Conservation (phyloP, 805 yeast species). For the Tetrapisispora namnaoensis region DNA sequence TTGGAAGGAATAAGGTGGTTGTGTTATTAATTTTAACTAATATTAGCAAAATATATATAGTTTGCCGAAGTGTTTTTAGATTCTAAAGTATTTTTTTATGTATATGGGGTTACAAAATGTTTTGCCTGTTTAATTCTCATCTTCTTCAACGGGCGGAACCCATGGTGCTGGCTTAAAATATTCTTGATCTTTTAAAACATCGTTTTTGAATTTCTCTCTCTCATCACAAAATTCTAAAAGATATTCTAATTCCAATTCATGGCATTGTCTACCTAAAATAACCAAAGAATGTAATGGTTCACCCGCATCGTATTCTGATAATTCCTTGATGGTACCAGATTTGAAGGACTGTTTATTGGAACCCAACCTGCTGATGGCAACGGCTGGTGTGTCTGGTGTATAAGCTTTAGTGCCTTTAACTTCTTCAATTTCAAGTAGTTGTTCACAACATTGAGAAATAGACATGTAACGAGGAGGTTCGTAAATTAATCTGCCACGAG, state of each 20-base stretch:
- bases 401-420: conserved; percentile 66
- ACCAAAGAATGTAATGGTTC: conserved; percentile 90
- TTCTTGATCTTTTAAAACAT: conserved; percentile 49
- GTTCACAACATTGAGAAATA: conserved; percentile 80
- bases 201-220: conserved; percentile 36
- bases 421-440: conserved; percentile 81
- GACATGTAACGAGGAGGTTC: conserved; percentile 98
- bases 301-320: conserved; percentile 80
- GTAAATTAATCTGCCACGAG: conserved; percentile 81
- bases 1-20: too few species aligned
- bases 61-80: not conserved
- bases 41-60: too few species aligned
- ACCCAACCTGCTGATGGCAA: conserved; percentile 86
- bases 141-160: conserved; percentile 40
- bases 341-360: conserved; percentile 73
- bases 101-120: too few species aligned
- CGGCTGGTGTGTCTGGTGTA: conserved; percentile 81
- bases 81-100: too few species aligned
- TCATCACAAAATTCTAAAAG: conserved; percentile 67
- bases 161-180: conserved; percentile 64
- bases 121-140: conserved; percentile 12
- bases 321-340: conserved; percentile 72
- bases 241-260: conserved; percentile 84
- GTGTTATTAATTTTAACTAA: too few species aligned
- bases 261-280: conserved; percentile 86